Conservation (phyloP, 129 eudicot genomes). For the Chrysanthemum seticuspe region DNA sequence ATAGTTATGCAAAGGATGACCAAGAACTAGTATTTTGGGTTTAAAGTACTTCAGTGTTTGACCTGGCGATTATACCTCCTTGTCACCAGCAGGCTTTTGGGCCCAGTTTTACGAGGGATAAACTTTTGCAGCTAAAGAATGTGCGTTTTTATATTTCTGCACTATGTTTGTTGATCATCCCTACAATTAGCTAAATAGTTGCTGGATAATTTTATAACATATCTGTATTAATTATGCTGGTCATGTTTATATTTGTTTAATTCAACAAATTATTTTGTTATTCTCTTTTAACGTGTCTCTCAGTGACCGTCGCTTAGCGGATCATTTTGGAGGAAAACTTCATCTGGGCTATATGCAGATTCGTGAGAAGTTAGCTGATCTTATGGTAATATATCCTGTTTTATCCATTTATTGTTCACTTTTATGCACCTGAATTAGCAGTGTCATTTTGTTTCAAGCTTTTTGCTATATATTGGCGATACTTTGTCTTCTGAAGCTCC, state of each 20-base stretch:
- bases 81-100: conserved; percentile 99
- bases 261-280: conserved; percentile 10
- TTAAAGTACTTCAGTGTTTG: conserved; percentile 80
- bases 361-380: conserved; percentile 94
- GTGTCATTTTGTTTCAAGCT: not conserved
- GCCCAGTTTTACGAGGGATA: conserved; percentile 99
- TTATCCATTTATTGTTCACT: not conserved
- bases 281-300: conserved; percentile 25
- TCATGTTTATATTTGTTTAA: not conserved
- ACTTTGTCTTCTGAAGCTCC: conserved; percentile 1
- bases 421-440: conserved; percentile 10
- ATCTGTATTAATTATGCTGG: conserved; percentile 1
- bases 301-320: conserved; percentile 99
- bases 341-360: conserved; percentile 98
- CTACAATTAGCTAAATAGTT: conserved; percentile 50
- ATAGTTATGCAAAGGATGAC: conserved; percentile 27
- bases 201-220: conserved; percentile 23
- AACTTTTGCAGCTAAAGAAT: conserved; percentile 98
- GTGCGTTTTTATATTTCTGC: conserved; percentile 82
- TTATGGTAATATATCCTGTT: conserved; percentile 48
- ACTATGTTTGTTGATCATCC: conserved; percentile 71
- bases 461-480: conserved; percentile 10
- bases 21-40: conserved; percentile 54
- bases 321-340: conserved; percentile 99
- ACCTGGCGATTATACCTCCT: conserved; percentile 95